Evolutionary conservation across 257 asterid species (phyloP).

Genomic region (Parsonsia alboflavescens): DNA sequence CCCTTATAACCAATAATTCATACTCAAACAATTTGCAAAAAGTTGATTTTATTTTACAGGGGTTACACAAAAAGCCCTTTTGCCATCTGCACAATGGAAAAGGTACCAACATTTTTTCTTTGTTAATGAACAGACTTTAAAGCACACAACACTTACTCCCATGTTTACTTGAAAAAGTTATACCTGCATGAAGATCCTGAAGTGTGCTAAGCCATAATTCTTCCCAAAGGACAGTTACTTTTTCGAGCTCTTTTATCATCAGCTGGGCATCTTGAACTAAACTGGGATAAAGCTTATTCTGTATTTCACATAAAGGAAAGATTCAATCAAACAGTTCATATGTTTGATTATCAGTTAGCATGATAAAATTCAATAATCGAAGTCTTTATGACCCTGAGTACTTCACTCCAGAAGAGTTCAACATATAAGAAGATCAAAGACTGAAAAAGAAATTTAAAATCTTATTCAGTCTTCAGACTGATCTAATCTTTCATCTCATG

Average conservation of each 20-base stretch:
- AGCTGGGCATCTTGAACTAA: slow-evolving; percentile 88
- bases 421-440: neutral
- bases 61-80: slow-evolving; percentile 1
- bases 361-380: neutral
- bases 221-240: slow-evolving; percentile 97
- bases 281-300: slow-evolving; percentile 79
- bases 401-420: neutral
- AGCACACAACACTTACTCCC: neutral
- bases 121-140: neutral
- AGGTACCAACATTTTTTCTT: neutral
- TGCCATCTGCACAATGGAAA: neutral
- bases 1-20: neutral
- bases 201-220: slow-evolving; percentile 98
- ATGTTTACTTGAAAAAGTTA: neutral
- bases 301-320: slow-evolving; percentile 31
- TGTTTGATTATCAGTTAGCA: neutral
- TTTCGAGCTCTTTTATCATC: slow-evolving; percentile 93
- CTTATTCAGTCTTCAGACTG: neutral
- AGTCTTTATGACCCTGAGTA: neutral
- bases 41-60: neutral
- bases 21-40: neutral
- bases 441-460: neutral
- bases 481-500: neutral
- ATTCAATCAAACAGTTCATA: neutral
- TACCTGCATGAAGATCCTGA: slow-evolving; percentile 98